Base-by-base conservation (phyloP, 1,284 basidiomycete genomes). In the Malassezia pachydermatis region DNA sequence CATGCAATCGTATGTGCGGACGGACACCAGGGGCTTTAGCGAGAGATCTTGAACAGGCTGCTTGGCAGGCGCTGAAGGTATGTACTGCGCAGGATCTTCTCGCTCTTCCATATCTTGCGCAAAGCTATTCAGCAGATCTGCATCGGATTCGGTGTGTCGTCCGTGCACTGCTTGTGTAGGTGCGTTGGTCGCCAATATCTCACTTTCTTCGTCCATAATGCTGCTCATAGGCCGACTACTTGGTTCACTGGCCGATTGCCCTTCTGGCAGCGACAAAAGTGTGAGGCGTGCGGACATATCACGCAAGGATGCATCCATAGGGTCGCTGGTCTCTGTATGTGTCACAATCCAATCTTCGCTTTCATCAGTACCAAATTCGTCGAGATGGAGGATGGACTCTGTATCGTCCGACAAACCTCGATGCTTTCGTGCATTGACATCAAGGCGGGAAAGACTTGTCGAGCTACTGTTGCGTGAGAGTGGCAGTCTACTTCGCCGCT, bases 1-100 rank as follows among this genome's bases (percentile, higher is more conserved):
- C 81, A 95, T 87, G 70, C 95, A 94, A 74, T 99, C 94, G 77
- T 99, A 99, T 19, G 90, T 98, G 65, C 92, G 81, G 36, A 98
- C 36, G 8, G 45, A 36, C 32, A 17, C 24, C 13, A 34, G n/a
- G 11, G 37, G 27, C 36, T 5, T 9, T 9, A 24, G 14, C 6
- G n/a, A 16, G 22, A 14, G 8, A 44, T 10, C 17, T n/a, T 36
- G 20, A 20, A 11, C 11, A 7, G 14, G 27, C 39, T 5, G 8
- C 13, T 22, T 11, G 9, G 25, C 36, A 16, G n/a, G 10, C 17
- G 39, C 17, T 20, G 20, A 11, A 4, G 45, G 27, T 14, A 33
- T 14, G n/a, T 35, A 47, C 29, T 30, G 29, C 20, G 45, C 45
- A 9, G 45, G 37, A 35, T 47, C 45, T 24, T 47, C 45, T 13